phyloP scores from a whole-genome alignment of 345 rosid genomes.

The Lagerstroemia speciosa region DNA sequence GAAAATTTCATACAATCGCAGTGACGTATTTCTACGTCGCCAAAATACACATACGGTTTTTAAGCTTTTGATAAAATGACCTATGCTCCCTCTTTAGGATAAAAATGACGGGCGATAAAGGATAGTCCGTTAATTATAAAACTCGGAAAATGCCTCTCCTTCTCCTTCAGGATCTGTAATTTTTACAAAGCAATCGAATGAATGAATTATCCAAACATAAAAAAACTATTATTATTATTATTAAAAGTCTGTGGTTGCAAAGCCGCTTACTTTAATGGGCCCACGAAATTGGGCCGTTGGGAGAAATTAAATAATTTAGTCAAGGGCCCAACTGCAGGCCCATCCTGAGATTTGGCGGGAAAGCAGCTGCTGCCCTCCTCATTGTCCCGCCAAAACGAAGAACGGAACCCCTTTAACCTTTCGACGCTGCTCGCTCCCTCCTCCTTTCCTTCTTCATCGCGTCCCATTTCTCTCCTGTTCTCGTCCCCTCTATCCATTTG shows the following conservation, averaged over 20 bases:
- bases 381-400: constrained; percentile 11
- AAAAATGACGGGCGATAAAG: background rate
- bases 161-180: background rate
- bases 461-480: background rate
- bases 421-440: background rate
- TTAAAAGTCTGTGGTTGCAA: no score
- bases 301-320: no score
- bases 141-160: background rate
- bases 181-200: background rate
- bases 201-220: background rate
- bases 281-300: background rate
- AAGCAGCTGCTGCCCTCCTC: background rate
- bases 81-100: background rate
- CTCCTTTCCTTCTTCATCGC: background rate
- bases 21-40: background rate
- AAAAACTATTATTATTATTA: no score
- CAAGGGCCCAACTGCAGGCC: background rate
- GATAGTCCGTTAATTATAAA: background rate
- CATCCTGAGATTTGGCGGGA: background rate
- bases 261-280: background rate
- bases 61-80: background rate
- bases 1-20: no score
- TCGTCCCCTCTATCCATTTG: background rate
- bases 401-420: background rate
- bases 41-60: background rate